These are phyloP conservation scores for Blastobotrys terrestris DNA, from an alignment of 805 yeast genomes.

Conservation along the genomic window DNA sequence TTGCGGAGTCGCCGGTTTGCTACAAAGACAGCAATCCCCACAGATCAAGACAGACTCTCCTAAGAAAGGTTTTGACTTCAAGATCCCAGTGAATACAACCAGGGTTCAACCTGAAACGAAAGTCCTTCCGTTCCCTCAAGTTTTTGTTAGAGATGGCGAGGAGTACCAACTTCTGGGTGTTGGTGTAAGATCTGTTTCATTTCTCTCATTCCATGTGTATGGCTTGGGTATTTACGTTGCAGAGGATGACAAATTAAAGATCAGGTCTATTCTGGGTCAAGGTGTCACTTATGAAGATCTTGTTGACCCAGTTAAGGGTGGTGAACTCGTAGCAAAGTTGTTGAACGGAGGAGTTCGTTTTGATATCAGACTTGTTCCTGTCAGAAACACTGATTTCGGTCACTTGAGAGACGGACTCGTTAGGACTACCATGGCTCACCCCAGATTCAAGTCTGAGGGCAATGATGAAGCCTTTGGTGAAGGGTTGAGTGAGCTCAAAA, in stretches of 20 bases:
- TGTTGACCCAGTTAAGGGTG: constrained; percentile 46
- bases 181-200: constrained; percentile 81
- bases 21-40: neutral
- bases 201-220: constrained; percentile 75
- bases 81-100: constrained; percentile 1
- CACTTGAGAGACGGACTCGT: constrained; percentile 87
- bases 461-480: constrained; percentile 41
- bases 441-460: constrained; percentile 42
- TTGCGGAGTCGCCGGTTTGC: neutral
- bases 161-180: constrained; percentile 60
- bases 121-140: constrained; percentile 29
- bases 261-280: constrained; percentile 18
- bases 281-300: constrained; percentile 16
- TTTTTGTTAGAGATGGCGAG: constrained; percentile 21
- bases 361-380: constrained; percentile 73
- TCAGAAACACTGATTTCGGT: constrained; percentile 83
- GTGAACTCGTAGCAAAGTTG: constrained; percentile 48
- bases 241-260: constrained; percentile 40
- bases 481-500: constrained; percentile 65
- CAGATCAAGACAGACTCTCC: neutral
- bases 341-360: constrained; percentile 56
- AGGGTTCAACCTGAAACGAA: constrained; percentile 31
- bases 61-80: neutral
- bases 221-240: constrained; percentile 80
- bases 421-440: constrained; percentile 67